Base-by-base conservation (phyloP, 441 rosid genomes). In the Jatropha multifida region DNA sequence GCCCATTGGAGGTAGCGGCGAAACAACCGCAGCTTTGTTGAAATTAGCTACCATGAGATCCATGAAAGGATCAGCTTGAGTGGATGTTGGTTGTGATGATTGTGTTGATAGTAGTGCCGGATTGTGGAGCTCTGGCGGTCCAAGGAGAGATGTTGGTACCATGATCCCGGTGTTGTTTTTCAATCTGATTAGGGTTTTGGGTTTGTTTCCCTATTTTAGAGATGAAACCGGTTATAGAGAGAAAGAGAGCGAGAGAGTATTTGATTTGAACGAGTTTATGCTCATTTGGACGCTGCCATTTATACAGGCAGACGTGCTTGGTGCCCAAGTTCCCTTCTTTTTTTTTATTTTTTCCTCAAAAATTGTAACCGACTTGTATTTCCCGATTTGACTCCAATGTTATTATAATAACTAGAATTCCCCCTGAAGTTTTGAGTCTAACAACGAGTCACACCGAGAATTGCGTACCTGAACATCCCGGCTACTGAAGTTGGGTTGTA, bases 401-500 rank as follows among this genome's bases (percentile, higher is more conserved):
- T 23, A 23, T 23, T 23, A 23, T 23, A 23, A 23, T 23, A 23
- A 23, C 23, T 23, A 23, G 23, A 23, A 23, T 23, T 23, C 23
- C 23, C 23, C 23, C 23, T 42, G 46, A 42, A 42, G 46, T 42
- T 42, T 42, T 23, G 23, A 23, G 23, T 23, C 23, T 23, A 23
- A 23, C 23, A 23, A 23, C 0, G 23, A 23, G 23, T 0, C 23
- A 23, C 23, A 32, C 32, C 32, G 32, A 32, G 23, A 23, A 23
- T 26, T 15, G 52, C 68, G 80, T 71, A 90, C 94, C 85, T 79
- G 88, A 76, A 88, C 91, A 26, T 86, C 86, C 58, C 75, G 79
- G 83, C 85, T 82, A 61, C 68, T 77, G 85, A 76, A 80, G 81
- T 81, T 84, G n/a, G 89, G 89, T 11, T 72, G 89, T 23, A 72